Conservation (phyloP, 2,329 filamentous ascomycete genomes). For the Fonsecaea nubica region DNA sequence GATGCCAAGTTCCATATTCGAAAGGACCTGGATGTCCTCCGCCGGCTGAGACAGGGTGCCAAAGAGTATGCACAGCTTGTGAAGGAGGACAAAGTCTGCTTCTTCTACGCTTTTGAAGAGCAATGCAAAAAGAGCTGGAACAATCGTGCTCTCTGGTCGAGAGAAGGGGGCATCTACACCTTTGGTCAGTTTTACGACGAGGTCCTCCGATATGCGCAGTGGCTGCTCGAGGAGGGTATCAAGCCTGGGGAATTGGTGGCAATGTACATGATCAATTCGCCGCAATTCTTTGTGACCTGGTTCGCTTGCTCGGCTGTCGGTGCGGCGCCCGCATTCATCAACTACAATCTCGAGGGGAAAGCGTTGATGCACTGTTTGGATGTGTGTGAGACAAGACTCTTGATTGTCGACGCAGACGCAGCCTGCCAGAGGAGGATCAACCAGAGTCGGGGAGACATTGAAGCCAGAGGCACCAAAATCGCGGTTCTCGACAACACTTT, state of each 20-base stretch:
- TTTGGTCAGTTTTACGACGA: conserved; percentile 63
- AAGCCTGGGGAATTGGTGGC: conserved; percentile 66
- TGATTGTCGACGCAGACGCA: conserved; percentile 65
- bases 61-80: conserved; percentile 59
- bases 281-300: conserved; percentile 72
- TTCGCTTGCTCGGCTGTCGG: conserved; percentile 70
- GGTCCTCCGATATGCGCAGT: conserved; percentile 67
- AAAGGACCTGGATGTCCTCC: conserved; percentile 64
- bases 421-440: conserved; percentile 65
- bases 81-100: conserved; percentile 61
- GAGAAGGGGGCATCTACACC: conserved; percentile 62
- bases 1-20: conserved; percentile 72
- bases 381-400: conserved; percentile 61
- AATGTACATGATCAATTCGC: conserved; percentile 71
- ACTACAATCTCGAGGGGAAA: conserved; percentile 66
- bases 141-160: conserved; percentile 71
- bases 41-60: conserved; percentile 50
- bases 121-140: conserved; percentile 60
- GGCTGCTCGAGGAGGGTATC: conserved; percentile 66
- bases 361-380: conserved; percentile 70
- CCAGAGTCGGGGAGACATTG: conserved; percentile 55
- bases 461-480: conserved; percentile 63
- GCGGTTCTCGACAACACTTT: conserved; percentile 60
- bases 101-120: conserved; percentile 71
- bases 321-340: conserved; percentile 73